Conservation (phyloP, 1,284 basidiomycete genomes). For the Entoloma clypeatum region DNA sequence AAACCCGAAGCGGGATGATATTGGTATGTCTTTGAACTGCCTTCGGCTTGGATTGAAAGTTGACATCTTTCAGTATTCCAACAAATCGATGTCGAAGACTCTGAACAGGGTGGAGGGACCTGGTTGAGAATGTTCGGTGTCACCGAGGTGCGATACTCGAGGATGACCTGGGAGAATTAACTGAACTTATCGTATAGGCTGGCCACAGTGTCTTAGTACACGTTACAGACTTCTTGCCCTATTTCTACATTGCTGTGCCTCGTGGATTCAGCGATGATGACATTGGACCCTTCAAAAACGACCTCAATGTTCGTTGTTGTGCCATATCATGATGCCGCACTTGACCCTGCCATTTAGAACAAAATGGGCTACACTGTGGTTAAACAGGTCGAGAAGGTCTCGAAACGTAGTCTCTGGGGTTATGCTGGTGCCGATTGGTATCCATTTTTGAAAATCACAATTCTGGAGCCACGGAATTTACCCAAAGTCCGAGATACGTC, state of each 20-base stretch:
- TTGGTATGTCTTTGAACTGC: slow-evolving; percentile 38
- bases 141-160: slow-evolving; percentile 56
- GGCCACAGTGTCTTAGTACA: slow-evolving; percentile 87
- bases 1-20: slow-evolving; percentile 57
- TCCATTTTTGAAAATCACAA: slow-evolving; percentile 81
- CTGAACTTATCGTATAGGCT: slow-evolving; percentile 36
- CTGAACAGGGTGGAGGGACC: slow-evolving; percentile 44
- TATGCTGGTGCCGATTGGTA: slow-evolving; percentile 78
- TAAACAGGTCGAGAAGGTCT: slow-evolving; percentile 55
- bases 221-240: slow-evolving; percentile 81
- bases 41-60: neutral
- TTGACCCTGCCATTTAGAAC: slow-evolving; percentile 18
- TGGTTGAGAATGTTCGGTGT: slow-evolving; percentile 84
- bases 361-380: slow-evolving; percentile 37
- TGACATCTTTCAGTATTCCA: slow-evolving; percentile 70
- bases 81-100: slow-evolving; percentile 88
- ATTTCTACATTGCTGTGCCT: slow-evolving; percentile 87
- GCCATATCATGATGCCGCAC: slow-evolving; percentile 1
- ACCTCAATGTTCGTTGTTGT: slow-evolving; percentile 67
- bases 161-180: neutral
- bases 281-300: slow-evolving; percentile 57
- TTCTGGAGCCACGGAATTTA: slow-evolving; percentile 67
- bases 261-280: slow-evolving; percentile 76
- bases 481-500: slow-evolving; percentile 90
- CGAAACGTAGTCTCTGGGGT: slow-evolving; percentile 79